Base-by-base conservation (phyloP, 108 stramenopile species). In the Aurantiochytrium sp. region DNA sequence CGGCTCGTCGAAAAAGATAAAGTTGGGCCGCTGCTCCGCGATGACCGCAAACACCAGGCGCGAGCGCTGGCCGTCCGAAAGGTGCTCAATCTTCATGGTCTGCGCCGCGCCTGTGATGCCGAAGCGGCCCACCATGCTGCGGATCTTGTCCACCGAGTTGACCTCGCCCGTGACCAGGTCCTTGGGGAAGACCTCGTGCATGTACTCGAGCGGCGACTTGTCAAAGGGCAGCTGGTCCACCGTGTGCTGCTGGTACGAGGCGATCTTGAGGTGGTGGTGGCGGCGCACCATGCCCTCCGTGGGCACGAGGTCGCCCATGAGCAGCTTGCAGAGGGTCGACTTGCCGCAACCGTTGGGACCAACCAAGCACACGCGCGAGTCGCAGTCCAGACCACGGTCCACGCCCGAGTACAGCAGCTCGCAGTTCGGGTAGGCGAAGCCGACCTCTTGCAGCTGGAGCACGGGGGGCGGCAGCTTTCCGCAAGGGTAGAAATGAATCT, bases 1-100 rank as follows among this genome's bases (percentile, higher is more conserved):
- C 0, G 99, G 99, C 93, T 99, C 99, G 91, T 99, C 99, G 50
- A 99, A 93, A 81, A 99, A 87, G n/a, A 99, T 92, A 85, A 99
- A 88, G 92, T 99, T 98, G 6, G 99, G 98, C 86, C 93, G 93
- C 87, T 97, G 96, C 86, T 95, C 90, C 12, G 98, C 97, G 92
- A 99, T 96, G 55, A 97, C 96, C 37, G 98, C 97, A 89, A 99
- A 98, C 6, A 98, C 98, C 87, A 99, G 97, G 32, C 98, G 95
- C 31, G 97, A 96, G 88, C 97, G 97, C 89, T 98, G 97, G 36
- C 99, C 99, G 31, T 97, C 99, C 36, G 94, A 94, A 45, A 99
- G 91, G 88, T 97, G 86, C 4, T 42, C 54, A 86, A 92, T 92
- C 39, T 87, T 87, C 65, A 88, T 89, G 15, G 90, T 68, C 73